A percentile compares a stretch with the other conserved stretches of the same genome.
phyloP scores from a whole-genome alignment of 2,329 filamentous ascomycete species.

The Exophiala sp. region DNA sequence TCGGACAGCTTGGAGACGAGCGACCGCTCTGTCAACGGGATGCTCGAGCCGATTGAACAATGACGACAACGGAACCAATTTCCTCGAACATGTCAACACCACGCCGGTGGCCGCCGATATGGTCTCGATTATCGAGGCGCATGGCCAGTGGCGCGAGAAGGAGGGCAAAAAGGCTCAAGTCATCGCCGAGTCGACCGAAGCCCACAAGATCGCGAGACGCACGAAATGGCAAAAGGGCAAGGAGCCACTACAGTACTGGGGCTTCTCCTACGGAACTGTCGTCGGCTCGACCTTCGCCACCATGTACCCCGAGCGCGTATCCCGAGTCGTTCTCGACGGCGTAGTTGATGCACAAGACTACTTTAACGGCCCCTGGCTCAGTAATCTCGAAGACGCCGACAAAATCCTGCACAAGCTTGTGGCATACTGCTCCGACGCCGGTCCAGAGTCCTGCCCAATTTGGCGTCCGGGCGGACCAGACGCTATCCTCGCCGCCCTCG shows the following conservation, averaged over 20 bases:
- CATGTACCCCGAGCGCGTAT: constrained; percentile 14
- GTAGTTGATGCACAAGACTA: constrained; percentile 14
- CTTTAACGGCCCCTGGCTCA: constrained; percentile 14
- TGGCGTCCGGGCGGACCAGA: constrained; percentile 13
- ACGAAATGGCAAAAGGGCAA: constrained; percentile 51
- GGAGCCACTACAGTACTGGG: constrained; percentile 18
- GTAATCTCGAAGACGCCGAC: constrained; percentile 20
- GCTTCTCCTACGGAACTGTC: constrained; percentile 14
- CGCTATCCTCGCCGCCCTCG: constrained; percentile 19
- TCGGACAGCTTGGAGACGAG: constrained; percentile 9
- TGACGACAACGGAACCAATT: constrained; percentile 13
- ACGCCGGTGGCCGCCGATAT: constrained; percentile 36
- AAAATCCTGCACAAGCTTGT: constrained; percentile 47
- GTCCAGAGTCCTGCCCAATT: constrained; percentile 27
- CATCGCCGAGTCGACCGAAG: constrained; percentile 41
- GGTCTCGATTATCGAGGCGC: constrained; percentile 34
- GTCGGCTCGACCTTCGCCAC: constrained; percentile 13
- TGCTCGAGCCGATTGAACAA: constrained; percentile 8
- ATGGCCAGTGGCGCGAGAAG: constrained; percentile 35
- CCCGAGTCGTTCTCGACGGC: constrained; percentile 13
- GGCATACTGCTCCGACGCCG: constrained; percentile 50
- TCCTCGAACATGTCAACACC: constrained; percentile 30
- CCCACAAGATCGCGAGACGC: constrained; percentile 29
- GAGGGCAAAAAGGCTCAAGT: constrained; percentile 39
- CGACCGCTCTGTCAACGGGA: constrained; percentile 9